Percentiles rank a stretch among this genome's conserved stretches.
Conservation (phyloP, 768 basidiomycete species). For the Lactarius sp. region DNA sequence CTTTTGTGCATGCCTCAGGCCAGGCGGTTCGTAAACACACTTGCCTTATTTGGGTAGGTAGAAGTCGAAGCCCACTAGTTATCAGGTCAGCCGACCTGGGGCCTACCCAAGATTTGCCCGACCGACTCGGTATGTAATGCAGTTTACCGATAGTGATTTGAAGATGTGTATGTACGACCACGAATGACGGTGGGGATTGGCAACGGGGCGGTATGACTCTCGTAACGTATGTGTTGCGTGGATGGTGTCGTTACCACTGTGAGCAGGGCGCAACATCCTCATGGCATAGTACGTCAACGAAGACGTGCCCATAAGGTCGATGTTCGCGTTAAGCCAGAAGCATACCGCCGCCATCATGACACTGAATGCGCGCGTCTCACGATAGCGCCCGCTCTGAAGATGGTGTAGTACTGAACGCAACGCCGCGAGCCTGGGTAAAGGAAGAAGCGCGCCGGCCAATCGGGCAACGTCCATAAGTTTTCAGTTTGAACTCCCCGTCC, state of each 20-base stretch:
- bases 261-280: conserved; percentile 12
- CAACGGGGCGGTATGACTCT: not conserved
- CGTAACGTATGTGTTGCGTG: not conserved
- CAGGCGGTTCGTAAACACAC: not conserved
- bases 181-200: not conserved
- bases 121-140: not conserved
- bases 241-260: conserved; percentile 2
- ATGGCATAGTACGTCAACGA: conserved; percentile 21
- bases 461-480: not conserved
- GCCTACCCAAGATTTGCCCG: not conserved
- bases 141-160: not conserved
- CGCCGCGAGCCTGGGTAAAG: too few species aligned
- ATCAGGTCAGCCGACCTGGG: not conserved
- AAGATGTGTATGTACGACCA: not conserved
- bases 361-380: not conserved
- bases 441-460: not conserved
- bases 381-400: not conserved
- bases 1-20: not conserved
- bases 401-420: not conserved
- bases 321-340: conserved; percentile 11
- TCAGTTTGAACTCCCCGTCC: not conserved
- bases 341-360: not conserved
- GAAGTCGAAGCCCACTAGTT: not conserved
- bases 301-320: conserved; percentile 3
- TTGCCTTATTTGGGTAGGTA: not conserved